Base-by-base conservation (phyloP, 2,329 filamentous ascomycete genomes). In the Alternaria sp. region DNA sequence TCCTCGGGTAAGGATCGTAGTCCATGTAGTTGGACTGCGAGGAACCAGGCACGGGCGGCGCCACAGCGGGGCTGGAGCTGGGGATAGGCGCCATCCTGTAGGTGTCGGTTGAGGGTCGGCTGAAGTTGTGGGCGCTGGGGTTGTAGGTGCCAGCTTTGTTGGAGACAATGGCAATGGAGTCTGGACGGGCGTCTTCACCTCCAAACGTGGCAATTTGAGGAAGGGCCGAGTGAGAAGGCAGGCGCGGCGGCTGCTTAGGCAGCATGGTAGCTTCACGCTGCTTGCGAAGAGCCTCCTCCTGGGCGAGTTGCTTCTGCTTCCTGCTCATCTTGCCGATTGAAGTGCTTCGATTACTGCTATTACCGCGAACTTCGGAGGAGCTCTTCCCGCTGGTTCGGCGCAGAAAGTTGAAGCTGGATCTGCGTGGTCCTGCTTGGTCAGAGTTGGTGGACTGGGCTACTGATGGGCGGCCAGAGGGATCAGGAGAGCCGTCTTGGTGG, bases 1-100 rank as follows among this genome's bases (percentile, higher is more conserved):
- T 90, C 65, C 92, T 87, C 46, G 91, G 88, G 75, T 95, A 95
- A 14, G 92, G 91, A 72, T 96, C 93, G 64, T 87, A 86, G 48
- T 85, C 86, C 59, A 86, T 86, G 75, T 82, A 86, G 7, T 61
- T 56, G 16, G 72, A 63, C 30, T 74, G 70, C 34, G 70, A 66
- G 61, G 62, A 70, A 55, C 68, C 69, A 22, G 87, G 87, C 53
- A 90, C 81, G 1, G 88, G 87, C 43, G 87, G 84, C 4, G 66
- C 64, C 18, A 63, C 65, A n/a, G 66, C 64, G 32, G 57, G 54
- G 54, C 63, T 64, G 52, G 57, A 52, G 55, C 63, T 64, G 51
- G 61, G 53, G 26, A 55, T 55, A 38, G 65, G 71, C 38, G 86
- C 83, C 71, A 71, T 73, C 43, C 65, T 72, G 59, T 78, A 70